phyloP scores from a whole-genome alignment of 2,329 filamentous ascomycete species.

The Pestalotiopsis fici region DNA sequence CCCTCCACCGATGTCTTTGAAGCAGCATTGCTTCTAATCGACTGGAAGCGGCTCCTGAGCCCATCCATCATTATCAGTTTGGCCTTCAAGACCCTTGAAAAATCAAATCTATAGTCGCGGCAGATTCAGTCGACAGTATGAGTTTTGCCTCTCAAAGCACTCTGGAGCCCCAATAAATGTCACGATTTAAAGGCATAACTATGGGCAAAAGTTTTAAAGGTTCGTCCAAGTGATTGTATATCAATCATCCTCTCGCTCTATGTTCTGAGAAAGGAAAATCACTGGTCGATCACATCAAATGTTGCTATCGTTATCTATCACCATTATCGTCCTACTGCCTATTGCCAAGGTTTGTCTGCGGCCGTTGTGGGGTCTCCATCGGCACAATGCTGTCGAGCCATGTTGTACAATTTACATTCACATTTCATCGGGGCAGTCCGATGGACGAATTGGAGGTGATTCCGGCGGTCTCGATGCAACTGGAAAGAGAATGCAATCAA shows the following conservation, averaged over 20 bases:
- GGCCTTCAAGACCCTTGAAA: not conserved
- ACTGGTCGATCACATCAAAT: not conserved
- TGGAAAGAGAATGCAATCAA: not conserved
- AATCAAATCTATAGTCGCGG: not conserved
- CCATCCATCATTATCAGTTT: not conserved
- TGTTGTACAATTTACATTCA: not conserved
- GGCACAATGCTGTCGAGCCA: not conserved
- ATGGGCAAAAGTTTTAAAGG: too few relatives aligned
- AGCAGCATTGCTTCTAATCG: not conserved
- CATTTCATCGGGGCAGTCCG: not conserved
- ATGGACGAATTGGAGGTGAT: not conserved
- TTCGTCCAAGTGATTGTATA: too few relatives aligned
- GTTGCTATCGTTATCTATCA: not conserved
- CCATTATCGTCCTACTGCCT: not conserved
- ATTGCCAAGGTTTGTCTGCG: not conserved
- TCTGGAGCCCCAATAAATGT: too few relatives aligned
- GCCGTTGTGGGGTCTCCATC: not conserved
- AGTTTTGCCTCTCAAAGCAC: too few relatives aligned
- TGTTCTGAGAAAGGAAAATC: not conserved
- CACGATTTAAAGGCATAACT: too few relatives aligned
- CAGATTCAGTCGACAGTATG: too few relatives aligned
- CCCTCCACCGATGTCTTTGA: constrained; percentile 35
- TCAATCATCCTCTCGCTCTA: too few relatives aligned
- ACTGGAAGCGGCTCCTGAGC: not conserved
- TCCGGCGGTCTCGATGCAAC: not conserved